Evolutionary conservation across 73 alveolate genomes (phyloP).

Genomic region (Diophrys sp.): DNA sequence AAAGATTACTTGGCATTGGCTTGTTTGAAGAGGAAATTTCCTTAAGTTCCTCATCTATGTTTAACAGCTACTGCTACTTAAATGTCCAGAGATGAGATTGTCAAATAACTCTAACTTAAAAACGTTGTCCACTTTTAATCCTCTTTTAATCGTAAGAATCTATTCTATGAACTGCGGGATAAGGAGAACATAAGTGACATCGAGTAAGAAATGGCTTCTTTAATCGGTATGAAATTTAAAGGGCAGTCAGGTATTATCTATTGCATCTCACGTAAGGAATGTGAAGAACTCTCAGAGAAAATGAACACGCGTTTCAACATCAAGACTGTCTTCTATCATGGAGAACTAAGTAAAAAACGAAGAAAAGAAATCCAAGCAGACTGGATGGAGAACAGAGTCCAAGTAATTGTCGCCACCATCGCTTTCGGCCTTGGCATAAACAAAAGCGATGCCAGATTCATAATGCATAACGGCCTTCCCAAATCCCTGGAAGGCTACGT

Average conservation of each 20-base stretch:
- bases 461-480: slow-evolving; percentile 96
- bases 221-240: slow-evolving; percentile 51
- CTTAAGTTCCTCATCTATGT: slow-evolving; percentile 94
- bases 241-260: slow-evolving; percentile 89
- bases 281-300: slow-evolving; percentile 82
- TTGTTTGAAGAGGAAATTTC: slow-evolving; percentile 73
- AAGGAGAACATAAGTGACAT: slow-evolving; percentile 60
- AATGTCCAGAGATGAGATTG: slow-evolving; percentile 92
- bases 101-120: slow-evolving; percentile 75
- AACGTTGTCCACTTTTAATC: slow-evolving; percentile 82
- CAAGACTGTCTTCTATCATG: slow-evolving; percentile 93
- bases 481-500: slow-evolving; percentile 85
- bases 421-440: slow-evolving; percentile 99
- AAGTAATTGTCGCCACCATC: slow-evolving; percentile 97
- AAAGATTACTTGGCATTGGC: slow-evolving; percentile 88
- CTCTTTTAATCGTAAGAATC: slow-evolving; percentile 90
- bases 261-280: slow-evolving; percentile 91
- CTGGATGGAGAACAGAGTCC: slow-evolving; percentile 94
- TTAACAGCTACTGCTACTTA: slow-evolving; percentile 99
- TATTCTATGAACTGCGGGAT: slow-evolving; percentile 83
- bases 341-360: slow-evolving; percentile 70
- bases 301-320: slow-evolving; percentile 66
- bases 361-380: slow-evolving; percentile 76
- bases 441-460: slow-evolving; percentile 97
- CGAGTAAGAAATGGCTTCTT: slow-evolving; percentile 68